Evolutionary conservation across 2,329 filamentous ascomycete genomes (phyloP).

Genomic region (Diaporthe sp.): DNA sequence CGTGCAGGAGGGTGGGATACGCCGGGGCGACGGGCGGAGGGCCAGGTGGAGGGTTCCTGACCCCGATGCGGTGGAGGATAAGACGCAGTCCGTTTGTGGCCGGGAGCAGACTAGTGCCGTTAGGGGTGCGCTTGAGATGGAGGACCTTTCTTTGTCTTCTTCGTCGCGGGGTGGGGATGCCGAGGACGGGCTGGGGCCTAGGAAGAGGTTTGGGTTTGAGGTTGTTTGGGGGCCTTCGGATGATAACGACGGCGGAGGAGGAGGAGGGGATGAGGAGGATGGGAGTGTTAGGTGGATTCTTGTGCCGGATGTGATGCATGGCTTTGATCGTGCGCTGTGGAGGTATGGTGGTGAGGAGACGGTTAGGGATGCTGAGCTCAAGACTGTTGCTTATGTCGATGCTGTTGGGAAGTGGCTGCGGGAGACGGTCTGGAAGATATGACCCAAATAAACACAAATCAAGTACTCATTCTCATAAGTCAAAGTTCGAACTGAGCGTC

Average conservation of each 20-base stretch:
- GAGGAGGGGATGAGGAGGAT: not conserved
- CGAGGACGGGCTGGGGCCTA: constrained; percentile 6
- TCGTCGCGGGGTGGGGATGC: constrained; percentile 35
- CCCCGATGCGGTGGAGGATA: constrained; percentile 28
- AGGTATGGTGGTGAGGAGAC: constrained; percentile 22
- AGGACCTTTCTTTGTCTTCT: constrained; percentile 33
- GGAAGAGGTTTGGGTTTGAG: constrained; percentile 43
- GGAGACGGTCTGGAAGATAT: constrained; percentile 23
- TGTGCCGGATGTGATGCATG: constrained; percentile 46
- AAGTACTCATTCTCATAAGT: too few species aligned
- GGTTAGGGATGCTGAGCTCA: constrained; percentile 34
- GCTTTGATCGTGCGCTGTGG: constrained; percentile 41
- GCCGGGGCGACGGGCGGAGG: constrained; percentile 40
- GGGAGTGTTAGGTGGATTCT: constrained; percentile 44
- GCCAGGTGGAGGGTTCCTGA: constrained; percentile 41
- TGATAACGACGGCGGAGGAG: constrained; percentile 31
- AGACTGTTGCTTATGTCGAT: constrained; percentile 38
- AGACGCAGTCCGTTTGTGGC: constrained; percentile 23
- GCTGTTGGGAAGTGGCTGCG: constrained; percentile 28
- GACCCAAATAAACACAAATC: too few species aligned
- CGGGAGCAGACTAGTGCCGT: constrained; percentile 39
- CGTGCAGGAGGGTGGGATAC: constrained; percentile 42
- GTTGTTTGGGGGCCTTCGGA: not conserved
- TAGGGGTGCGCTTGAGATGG: constrained; percentile 36
- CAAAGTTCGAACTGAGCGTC: too few species aligned